Evolutionary conservation across 352 stramenopile genomes (phyloP).

Genomic region (Phytophthora ramorum): DNA sequence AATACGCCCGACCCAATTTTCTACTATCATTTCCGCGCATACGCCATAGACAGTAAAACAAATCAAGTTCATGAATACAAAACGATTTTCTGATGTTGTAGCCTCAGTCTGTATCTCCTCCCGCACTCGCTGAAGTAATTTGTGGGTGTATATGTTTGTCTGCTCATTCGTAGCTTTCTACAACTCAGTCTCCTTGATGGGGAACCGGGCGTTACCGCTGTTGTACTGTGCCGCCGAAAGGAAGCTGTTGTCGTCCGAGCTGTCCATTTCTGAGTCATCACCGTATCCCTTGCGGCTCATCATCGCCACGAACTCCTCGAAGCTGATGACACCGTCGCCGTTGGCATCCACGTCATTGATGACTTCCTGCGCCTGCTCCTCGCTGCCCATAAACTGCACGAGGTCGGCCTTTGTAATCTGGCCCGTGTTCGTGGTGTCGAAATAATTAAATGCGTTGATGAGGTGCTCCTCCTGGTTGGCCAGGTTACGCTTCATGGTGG

Average conservation of each 20-base stretch:
- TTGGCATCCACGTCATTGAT: slow-evolving; percentile 93
- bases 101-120: neutral
- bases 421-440: slow-evolving; percentile 87
- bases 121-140: slow-evolving; percentile 20
- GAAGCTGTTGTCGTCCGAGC: slow-evolving; percentile 64
- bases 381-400: slow-evolving; percentile 92
- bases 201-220: slow-evolving; percentile 22
- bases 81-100: slow-evolving; percentile 23
- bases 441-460: slow-evolving; percentile 92
- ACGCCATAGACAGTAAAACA: neutral
- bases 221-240: slow-evolving; percentile 53
- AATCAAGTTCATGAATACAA: slow-evolving; percentile 20
- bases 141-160: slow-evolving; percentile 17
- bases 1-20: neutral
- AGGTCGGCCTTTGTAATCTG: slow-evolving; percentile 91
- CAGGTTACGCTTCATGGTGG: slow-evolving; percentile 92
- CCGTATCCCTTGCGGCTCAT: slow-evolving; percentile 89
- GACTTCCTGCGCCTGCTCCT: slow-evolving; percentile 92
- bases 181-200: slow-evolving; percentile 82
- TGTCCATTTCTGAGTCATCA: slow-evolving; percentile 78
- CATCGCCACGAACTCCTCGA: slow-evolving; percentile 93
- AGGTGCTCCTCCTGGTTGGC: slow-evolving; percentile 90
- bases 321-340: slow-evolving; percentile 92
- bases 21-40: neutral
- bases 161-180: slow-evolving; percentile 34